Conservation (phyloP, 2,329 filamentous ascomycete species). For the Epichloe sp. region DNA sequence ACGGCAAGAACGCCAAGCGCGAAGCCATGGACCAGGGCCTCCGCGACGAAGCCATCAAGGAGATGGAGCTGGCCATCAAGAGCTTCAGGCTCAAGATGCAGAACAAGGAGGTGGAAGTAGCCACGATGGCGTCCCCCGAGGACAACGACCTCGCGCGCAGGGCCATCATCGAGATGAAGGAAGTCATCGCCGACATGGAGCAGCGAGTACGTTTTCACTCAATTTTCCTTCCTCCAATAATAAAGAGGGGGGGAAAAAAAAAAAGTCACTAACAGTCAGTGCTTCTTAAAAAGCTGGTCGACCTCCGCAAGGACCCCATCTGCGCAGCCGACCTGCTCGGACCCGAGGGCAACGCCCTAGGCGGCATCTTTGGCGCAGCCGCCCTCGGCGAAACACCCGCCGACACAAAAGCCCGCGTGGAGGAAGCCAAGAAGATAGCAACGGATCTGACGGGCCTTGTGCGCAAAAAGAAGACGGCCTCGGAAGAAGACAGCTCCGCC, state of each 20-base stretch:
- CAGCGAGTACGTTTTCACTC: slow-evolving; percentile 40
- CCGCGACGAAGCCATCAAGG: slow-evolving; percentile 54
- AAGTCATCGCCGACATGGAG: slow-evolving; percentile 69
- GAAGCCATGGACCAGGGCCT: slow-evolving; percentile 51
- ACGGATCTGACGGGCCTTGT: slow-evolving; percentile 65
- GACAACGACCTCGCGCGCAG: slow-evolving; percentile 51
- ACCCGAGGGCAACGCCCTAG: slow-evolving; percentile 26
- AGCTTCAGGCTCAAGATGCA: slow-evolving; percentile 60
- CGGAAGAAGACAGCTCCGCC: slow-evolving; percentile 15
- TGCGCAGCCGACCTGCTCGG: slow-evolving; percentile 27
- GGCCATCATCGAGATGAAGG: slow-evolving; percentile 60
- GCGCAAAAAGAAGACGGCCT: slow-evolving; percentile 49
- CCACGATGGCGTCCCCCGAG: slow-evolving; percentile 46
- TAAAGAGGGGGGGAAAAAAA: not conserved
- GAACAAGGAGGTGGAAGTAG: slow-evolving; percentile 54
- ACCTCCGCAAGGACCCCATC: slow-evolving; percentile 48
- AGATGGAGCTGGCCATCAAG: slow-evolving; percentile 62
- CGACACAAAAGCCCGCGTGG: slow-evolving; percentile 49
- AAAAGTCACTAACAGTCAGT: not conserved
- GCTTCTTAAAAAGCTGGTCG: slow-evolving; percentile 38
- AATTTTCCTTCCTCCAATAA: not conserved
- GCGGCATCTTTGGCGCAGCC: slow-evolving; percentile 50
- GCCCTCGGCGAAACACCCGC: slow-evolving; percentile 48
- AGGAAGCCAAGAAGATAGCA: slow-evolving; percentile 60
- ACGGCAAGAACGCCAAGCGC: slow-evolving; percentile 31